Evolutionary conservation across 2,329 filamentous ascomycete genomes (phyloP), one percentile per base, ranked within the genome.

Genomic region (Aspergillus eucalypticola): DNA sequence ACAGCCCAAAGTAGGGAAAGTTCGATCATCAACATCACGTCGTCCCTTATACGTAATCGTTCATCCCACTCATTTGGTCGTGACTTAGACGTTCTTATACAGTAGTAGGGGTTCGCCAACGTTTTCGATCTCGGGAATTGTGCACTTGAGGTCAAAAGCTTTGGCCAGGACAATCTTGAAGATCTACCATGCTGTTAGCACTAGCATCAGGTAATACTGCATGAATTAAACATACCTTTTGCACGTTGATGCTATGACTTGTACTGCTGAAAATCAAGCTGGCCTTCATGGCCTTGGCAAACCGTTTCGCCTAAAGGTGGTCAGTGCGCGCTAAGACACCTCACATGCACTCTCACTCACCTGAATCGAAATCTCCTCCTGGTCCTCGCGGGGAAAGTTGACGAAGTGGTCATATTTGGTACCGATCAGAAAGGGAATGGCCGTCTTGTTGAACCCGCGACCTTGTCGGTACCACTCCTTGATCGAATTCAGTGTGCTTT

Each of bases 401-500:
- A 99, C 94, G 80, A 99, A 99, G 74, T 98, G 95, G 72, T 99
- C 95, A 76, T 98, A 99, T 78, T 99, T 99, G 38, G 95, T 99
- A 61, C 95, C 95, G 17, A 99, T 91, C 23, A 99, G 79, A 72
- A 99, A 96, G 0, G 95, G 95, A 67, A 99, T 99, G n/a, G 95
- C 95, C 13, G 95, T 99, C 84, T 99, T 99, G 84, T 99, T 99
- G 84, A 99, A 99, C 23, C 95, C 95, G 65, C 95, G 86, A 51
- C 95, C 95, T 79, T 99, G 95, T 58, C 95, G 87, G 75, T 99
- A 99, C 95, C 95, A 99, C 76, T 99, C 95, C 82, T 99, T 99
- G 83, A 99, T 98, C 71, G 92, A 96, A 81, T 99, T 99, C 68
- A 99, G 83, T 0, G 95, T 99, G 79, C 93, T 97, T 84, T 99